Evolutionary conservation across 2,329 filamentous ascomycete genomes (phyloP), one percentile per base, ranked within the genome.

Genomic region (Lachnum nothofagi): DNA sequence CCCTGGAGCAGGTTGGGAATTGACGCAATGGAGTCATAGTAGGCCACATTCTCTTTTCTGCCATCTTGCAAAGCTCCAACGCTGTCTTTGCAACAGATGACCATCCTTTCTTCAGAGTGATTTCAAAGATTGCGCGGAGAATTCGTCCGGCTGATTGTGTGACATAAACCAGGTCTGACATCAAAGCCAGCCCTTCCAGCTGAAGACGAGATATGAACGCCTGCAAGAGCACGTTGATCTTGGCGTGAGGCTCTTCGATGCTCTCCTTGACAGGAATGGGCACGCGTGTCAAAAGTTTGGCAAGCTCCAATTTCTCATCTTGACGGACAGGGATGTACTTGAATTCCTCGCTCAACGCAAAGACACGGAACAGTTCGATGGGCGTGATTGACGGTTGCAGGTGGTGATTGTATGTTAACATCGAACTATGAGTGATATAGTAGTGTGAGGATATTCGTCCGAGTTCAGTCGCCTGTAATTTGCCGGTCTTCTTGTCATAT

Each of bases 31-130:
- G 93, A 31, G 89, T 88, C 93, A 97, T 98, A 5, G 91, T 97
- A 12, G 91, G 91, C 93, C 93, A 98, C 94, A 98, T 98, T 42
- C 94, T 81, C 76, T 95, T 95, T 73, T 98, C 93, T 0, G 91
- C 93, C 89, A 95, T 97, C 73, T 98, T 98, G 72, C 94, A 98
- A 45, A 98, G 78, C 61, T 95, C 88, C 35, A 98, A 75, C 0
- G 93, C 91, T 54, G 86, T 89, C 72, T 93, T 95, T 7, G 93
- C 88, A 3, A 97, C 93, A 14, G 83, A 85, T 1, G 93, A 83
- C 91, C 91, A 98, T 27, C 91, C 91, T 69, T 96, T 96, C 72
- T 91, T 95, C 57, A 98, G 72, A n/a, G 88, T 86, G 46, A 98
- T 97, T 70, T 98, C 94, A 58, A 97, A 98, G 42, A 98, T 85